A percentile compares a stretch with the other conserved stretches of the same genome.
These are phyloP conservation scores for Xenoacremonium recifei DNA, from an alignment of 2,329 filamentous ascomycete genomes.

Conservation along the genomic window DNA sequence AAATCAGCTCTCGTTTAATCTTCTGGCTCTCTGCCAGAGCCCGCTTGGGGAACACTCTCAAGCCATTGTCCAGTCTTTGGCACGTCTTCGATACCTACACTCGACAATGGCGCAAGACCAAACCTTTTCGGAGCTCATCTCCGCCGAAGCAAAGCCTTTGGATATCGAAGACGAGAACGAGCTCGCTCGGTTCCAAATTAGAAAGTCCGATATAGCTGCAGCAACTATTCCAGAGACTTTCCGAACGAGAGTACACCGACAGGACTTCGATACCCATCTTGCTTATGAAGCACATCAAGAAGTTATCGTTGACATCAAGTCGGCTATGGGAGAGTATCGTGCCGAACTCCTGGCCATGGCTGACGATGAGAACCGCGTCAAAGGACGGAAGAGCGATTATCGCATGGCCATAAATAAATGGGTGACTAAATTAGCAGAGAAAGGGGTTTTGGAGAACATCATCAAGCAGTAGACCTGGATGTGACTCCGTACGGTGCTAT, in stretches of 20 bases:
- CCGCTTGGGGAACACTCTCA: slow-evolving; percentile 52
- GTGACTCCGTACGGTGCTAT: too few species aligned
- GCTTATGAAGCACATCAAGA: slow-evolving; percentile 37
- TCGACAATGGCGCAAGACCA: slow-evolving; percentile 20
- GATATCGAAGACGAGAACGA: slow-evolving; percentile 18
- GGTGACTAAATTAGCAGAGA: slow-evolving; percentile 66
- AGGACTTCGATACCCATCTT: slow-evolving; percentile 13
- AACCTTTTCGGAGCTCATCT: slow-evolving; percentile 21
- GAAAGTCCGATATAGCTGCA: slow-evolving; percentile 20
- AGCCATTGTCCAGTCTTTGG: slow-evolving; percentile 43
- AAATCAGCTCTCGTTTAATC: slow-evolving; percentile 69
- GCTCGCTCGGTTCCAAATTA: slow-evolving; percentile 32
- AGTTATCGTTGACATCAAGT: slow-evolving; percentile 40
- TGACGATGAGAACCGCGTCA: slow-evolving; percentile 52
- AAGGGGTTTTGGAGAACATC: slow-evolving; percentile 54
- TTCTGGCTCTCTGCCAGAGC: slow-evolving; percentile 72
- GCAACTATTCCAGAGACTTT: slow-evolving; percentile 16
- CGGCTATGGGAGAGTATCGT: slow-evolving; percentile 44
- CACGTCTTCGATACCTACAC: slow-evolving; percentile 38
- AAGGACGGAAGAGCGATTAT: slow-evolving; percentile 64
- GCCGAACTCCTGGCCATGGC: slow-evolving; percentile 45
- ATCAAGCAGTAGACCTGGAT: slow-evolving; percentile 18
- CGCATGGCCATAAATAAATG: slow-evolving; percentile 67
- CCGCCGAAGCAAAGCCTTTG: slow-evolving; percentile 19
- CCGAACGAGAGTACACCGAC: slow-evolving; percentile 10